Evolutionary conservation across 805 yeast genomes (phyloP).

Genomic region (Zygosaccharomyces bisporus): DNA sequence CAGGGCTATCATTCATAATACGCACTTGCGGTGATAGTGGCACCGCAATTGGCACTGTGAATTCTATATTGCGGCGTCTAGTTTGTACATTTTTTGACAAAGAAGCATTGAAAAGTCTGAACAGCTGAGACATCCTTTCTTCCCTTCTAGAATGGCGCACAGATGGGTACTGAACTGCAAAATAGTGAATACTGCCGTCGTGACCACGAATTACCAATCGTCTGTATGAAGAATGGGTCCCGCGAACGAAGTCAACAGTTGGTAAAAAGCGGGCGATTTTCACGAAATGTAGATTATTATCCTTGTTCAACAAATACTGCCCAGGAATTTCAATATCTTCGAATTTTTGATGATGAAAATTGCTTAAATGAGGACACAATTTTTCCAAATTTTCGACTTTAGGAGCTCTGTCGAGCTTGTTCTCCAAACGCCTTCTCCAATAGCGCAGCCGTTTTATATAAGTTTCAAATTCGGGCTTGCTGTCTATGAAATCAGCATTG

Average conservation of each 20-base stretch:
- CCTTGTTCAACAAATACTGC: constrained; percentile 84
- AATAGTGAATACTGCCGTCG: constrained; percentile 87
- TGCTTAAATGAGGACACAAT: constrained; percentile 90
- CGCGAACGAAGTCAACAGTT: constrained; percentile 80
- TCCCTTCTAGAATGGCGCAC: constrained; percentile 97
- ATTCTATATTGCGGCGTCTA: constrained; percentile 76
- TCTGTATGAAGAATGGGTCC: constrained; percentile 85
- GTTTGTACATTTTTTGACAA: constrained; percentile 80
- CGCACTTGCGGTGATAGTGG: constrained; percentile 95
- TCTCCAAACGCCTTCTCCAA: constrained; percentile 93
- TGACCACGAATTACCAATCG: constrained; percentile 87
- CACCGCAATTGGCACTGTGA: constrained; percentile 86
- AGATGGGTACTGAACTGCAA: constrained; percentile 96
- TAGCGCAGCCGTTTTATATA: constrained; percentile 78
- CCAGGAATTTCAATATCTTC: constrained; percentile 98
- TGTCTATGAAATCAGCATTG: constrained; percentile 82
- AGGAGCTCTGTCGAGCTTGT: constrained; percentile 81
- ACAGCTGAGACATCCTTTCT: constrained; percentile 87
- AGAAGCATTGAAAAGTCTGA: constrained; percentile 81
- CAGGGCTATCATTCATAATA: constrained; percentile 76
- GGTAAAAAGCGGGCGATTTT: constrained; percentile 93
- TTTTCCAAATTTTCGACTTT: constrained; percentile 79
- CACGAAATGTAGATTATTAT: constrained; percentile 82
- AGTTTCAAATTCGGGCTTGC: constrained; percentile 83
- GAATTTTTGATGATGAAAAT: constrained; percentile 96